These are phyloP conservation scores for Grosmannia clavigera DNA, from an alignment of 2,329 filamentous ascomycete species.

Conservation along the genomic window DNA sequence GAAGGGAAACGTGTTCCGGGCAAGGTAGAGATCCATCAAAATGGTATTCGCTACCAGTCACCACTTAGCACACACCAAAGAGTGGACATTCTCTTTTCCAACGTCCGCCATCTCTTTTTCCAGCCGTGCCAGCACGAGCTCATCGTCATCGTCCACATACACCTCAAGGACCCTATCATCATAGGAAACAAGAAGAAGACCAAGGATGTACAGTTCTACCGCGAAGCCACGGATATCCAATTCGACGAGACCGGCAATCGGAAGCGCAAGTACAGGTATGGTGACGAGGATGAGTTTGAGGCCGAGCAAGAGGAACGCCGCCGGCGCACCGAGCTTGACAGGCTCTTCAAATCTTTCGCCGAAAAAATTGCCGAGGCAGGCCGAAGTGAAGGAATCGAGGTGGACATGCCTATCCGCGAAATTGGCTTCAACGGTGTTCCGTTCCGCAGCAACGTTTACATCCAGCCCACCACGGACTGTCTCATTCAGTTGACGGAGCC, in stretches of 20 bases:
- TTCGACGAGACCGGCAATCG: slow-evolving; percentile 98
- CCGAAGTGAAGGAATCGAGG: slow-evolving; percentile 78
- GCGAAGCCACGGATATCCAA: slow-evolving; percentile 95
- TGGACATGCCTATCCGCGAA: slow-evolving; percentile 94
- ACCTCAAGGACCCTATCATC: slow-evolving; percentile 95
- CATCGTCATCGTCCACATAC: slow-evolving; percentile 95
- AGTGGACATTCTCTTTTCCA: slow-evolving; percentile 93
- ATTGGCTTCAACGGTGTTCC: slow-evolving; percentile 95
- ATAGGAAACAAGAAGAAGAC: slow-evolving; percentile 97
- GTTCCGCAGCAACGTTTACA: slow-evolving; percentile 86
- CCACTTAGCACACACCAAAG: slow-evolving; percentile 67
- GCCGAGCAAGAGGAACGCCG: slow-evolving; percentile 94
- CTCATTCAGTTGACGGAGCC: slow-evolving; percentile 94
- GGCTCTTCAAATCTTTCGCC: slow-evolving; percentile 89
- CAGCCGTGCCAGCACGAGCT: slow-evolving; percentile 93
- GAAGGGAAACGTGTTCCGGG: slow-evolving; percentile 95
- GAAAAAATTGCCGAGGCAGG: slow-evolving; percentile 97
- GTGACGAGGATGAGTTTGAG: slow-evolving; percentile 97
- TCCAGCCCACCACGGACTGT: slow-evolving; percentile 93
- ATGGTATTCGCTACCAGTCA: slow-evolving; percentile 91
- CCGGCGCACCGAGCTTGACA: slow-evolving; percentile 81
- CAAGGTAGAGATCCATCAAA: slow-evolving; percentile 95
- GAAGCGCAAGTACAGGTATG: slow-evolving; percentile 93
- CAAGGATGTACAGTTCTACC: slow-evolving; percentile 96
- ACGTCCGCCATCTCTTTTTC: slow-evolving; percentile 97